phyloP scores from a whole-genome alignment of 257 asterid species.

The Cruciata laevipes region DNA sequence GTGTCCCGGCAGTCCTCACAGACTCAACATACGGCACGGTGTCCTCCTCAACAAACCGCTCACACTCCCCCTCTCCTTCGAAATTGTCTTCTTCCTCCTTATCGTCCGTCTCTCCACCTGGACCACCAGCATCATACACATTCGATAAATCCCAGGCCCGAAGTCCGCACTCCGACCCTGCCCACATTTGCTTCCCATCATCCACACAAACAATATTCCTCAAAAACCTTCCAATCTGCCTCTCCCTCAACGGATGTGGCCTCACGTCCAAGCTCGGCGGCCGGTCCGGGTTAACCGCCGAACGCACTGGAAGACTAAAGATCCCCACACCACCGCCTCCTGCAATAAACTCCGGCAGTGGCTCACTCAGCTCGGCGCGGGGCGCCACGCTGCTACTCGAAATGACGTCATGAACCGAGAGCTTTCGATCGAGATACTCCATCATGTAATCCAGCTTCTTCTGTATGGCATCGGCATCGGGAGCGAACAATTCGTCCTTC shows the following conservation, averaged over 20 bases:
- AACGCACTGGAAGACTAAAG: conserved; percentile 60
- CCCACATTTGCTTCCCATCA: conserved; percentile 78
- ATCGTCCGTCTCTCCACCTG: background rate
- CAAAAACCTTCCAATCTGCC: conserved; percentile 69
- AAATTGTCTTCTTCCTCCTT: conserved; percentile 2
- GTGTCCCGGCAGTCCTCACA: conserved; percentile 35
- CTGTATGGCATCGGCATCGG: conserved; percentile 42
- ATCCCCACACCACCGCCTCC: conserved; percentile 61
- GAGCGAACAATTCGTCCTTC: conserved; percentile 35
- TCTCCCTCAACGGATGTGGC: conserved; percentile 83
- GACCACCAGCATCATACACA: conserved; percentile 37
- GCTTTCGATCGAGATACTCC: conserved; percentile 72
- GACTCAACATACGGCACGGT: conserved; percentile 67
- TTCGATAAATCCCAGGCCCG: conserved; percentile 69
- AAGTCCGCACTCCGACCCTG: conserved; percentile 84
- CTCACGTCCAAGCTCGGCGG: conserved; percentile 80
- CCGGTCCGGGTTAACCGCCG: conserved; percentile 57
- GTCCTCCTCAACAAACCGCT: conserved; percentile 35
- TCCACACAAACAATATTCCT: conserved; percentile 50
- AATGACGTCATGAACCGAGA: conserved; percentile 32
- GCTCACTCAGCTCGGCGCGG: conserved; percentile 24
- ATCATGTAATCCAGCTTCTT: conserved; percentile 86
- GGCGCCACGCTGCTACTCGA: background rate
- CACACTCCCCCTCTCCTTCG: conserved; percentile 33
- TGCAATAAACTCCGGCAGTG: conserved; percentile 61